These are phyloP conservation scores for Neurospora sp. DNA, from an alignment of 495 filamentous ascomycete species.

Conservation along the genomic window DNA sequence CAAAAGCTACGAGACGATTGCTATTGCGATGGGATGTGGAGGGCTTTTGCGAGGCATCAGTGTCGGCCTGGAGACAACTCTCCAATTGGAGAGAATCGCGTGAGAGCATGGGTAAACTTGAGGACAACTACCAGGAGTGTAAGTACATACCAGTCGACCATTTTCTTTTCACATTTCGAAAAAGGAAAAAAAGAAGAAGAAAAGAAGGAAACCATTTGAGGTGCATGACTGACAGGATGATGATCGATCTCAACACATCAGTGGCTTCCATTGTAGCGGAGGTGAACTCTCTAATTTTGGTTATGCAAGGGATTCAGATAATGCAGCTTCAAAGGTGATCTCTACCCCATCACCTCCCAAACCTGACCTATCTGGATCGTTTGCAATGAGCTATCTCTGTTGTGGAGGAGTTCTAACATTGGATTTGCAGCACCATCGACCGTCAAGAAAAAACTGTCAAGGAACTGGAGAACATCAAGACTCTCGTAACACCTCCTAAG, in stretches of 20 bases:
- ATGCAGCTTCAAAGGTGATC: neutral
- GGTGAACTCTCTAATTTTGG: neutral
- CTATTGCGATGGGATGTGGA: neutral
- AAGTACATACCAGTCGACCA: neutral
- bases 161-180: neutral
- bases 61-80: neutral
- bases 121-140: neutral
- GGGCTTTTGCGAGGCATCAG: neutral
- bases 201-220: neutral
- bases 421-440: no score
- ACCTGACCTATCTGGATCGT: no score
- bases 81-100: neutral
- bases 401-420: no score
- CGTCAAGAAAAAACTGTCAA: no score
- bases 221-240: neutral
- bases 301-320: neutral
- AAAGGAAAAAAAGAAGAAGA: no score
- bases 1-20: neutral
- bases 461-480: no score
- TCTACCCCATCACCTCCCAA: no score
- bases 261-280: neutral
- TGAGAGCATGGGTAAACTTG: neutral
- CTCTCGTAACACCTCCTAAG: no score
- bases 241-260: neutral
- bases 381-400: no score